Percentiles rank a stretch among this genome's conserved stretches.
These are phyloP conservation scores for Cladophialophora psammophila DNA, from an alignment of 2,329 filamentous ascomycete species.

Conservation along the genomic window DNA sequence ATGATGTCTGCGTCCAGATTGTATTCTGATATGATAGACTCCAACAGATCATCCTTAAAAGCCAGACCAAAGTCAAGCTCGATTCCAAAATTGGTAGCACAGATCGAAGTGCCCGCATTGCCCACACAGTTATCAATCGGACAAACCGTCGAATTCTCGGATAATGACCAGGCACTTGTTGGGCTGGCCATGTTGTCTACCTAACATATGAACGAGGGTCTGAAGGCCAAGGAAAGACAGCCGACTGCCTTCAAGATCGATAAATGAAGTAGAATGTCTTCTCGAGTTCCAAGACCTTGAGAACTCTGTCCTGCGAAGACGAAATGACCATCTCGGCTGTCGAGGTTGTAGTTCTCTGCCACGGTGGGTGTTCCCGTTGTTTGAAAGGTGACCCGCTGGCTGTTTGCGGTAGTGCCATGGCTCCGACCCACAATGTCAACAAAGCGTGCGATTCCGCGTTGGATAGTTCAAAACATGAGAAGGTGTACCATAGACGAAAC, in stretches of 20 bases:
- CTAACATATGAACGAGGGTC: neutral
- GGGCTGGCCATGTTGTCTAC: neutral
- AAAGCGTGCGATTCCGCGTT: neutral
- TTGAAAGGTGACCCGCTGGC: neutral
- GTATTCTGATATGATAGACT: constrained; percentile 21
- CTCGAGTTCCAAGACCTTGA: neutral
- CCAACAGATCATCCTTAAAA: constrained; percentile 29
- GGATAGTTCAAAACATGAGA: neutral
- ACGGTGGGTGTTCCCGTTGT: neutral
- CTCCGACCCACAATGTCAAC: neutral
- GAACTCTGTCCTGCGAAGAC: neutral
- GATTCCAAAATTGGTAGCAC: constrained; percentile 32
- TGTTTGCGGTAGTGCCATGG: constrained; percentile 4
- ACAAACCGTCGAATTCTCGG: neutral
- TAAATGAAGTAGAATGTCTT: neutral
- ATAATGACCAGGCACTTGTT: neutral
- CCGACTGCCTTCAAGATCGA: neutral
- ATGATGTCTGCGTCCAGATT: constrained; percentile 25
- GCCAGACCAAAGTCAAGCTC: constrained; percentile 36
- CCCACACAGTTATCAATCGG: neutral
- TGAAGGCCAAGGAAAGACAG: neutral
- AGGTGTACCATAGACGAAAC: neutral
- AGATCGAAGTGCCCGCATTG: neutral
- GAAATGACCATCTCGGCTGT: neutral
- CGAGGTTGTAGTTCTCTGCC: neutral